Base-by-base conservation (phyloP, 495 filamentous ascomycete genomes). In the Tuber melanosporum region DNA sequence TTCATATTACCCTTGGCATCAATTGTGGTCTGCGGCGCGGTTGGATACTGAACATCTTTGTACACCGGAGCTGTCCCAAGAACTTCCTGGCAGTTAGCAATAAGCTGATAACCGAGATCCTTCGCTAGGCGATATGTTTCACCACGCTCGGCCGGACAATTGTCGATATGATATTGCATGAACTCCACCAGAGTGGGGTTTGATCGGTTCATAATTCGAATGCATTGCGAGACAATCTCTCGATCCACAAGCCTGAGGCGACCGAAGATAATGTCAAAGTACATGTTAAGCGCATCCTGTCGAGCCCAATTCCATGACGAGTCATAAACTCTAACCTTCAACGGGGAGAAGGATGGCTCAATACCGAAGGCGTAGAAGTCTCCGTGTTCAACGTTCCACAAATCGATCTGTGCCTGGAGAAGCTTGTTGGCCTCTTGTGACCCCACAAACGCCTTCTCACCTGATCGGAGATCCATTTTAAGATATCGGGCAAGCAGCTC, bases 111-210 rank as follows among this genome's bases (percentile, higher is more conserved):
- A 42, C 93, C 95, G n/a, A 99, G 90, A 85, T 94, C 90, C 87
- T 99, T 97, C 73, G 96, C 95, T 26, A 99, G 90, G 85, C 95
- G 87, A 86, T 99, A 99, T 20, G 96, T 99, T 85, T 99, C 95
- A 72, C 95, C 95, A 22, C 94, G 91, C 79, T 98, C 94, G 1
- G 95, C 94, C 9, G 95, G 95, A 86, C 95, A 98, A 86, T 98
- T 94, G 83, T 99, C 96, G 84, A 99, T 98, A 87, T 99, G 95
- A 80, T 99, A 98, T 81, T 98, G 96, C 95, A 99, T 99, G 86
- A 98, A 98, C 79, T 99, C 95, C 70, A 99, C 88, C 15, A 99
- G 90, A 32, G 91, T 89, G 3, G 95, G 96, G 82, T 97, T 99
- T 41, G 95, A 97, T 43, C 95, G 92, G 87, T 98, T 99, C 95